A percentile compares a stretch with the other conserved stretches of the same genome.
phyloP scores from a whole-genome alignment of 768 basidiomycete species.

The Psilocybe azurescens region DNA sequence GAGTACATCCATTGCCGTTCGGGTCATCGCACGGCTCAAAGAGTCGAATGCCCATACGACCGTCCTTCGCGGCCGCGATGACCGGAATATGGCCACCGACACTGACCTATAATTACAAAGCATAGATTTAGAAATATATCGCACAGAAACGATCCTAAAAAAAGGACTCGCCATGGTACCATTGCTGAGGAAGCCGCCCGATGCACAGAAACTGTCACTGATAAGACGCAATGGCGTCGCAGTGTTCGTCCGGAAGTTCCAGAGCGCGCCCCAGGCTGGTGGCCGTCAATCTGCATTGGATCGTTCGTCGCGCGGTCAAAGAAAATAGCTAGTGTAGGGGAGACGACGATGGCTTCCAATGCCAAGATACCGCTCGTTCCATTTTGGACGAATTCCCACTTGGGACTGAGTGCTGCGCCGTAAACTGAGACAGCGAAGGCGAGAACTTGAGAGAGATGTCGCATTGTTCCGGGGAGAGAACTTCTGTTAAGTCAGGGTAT shows the following conservation, averaged over 20 bases:
- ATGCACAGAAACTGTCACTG: constrained; percentile 47
- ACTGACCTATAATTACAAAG: constrained; percentile 29
- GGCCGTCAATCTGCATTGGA: constrained; percentile 42
- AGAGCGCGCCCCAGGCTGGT: constrained; percentile 49
- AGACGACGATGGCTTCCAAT: constrained; percentile 28
- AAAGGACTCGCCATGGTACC: constrained; percentile 39
- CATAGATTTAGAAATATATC: constrained; percentile 6
- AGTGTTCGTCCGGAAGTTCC: constrained; percentile 45
- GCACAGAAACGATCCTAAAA: not conserved
- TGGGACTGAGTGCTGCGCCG: constrained; percentile 13
- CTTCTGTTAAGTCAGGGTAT: not conserved
- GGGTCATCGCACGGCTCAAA: constrained; percentile 44
- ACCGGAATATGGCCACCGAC: constrained; percentile 36
- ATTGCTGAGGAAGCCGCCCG: constrained; percentile 45
- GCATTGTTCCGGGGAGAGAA: constrained; percentile 7
- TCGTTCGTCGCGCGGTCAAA: constrained; percentile 35
- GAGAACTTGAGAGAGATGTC: constrained; percentile 9
- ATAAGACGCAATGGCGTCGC: constrained; percentile 40
- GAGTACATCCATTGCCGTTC: constrained; percentile 32
- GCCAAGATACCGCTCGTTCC: constrained; percentile 28
- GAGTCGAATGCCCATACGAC: constrained; percentile 41
- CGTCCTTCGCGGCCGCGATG: constrained; percentile 33
- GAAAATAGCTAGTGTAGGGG: constrained; percentile 28
- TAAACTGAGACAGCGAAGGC: constrained; percentile 10
- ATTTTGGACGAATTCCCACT: constrained; percentile 32